Conservation (phyloP, 1,284 basidiomycete species). For the Ustilago lituana region DNA sequence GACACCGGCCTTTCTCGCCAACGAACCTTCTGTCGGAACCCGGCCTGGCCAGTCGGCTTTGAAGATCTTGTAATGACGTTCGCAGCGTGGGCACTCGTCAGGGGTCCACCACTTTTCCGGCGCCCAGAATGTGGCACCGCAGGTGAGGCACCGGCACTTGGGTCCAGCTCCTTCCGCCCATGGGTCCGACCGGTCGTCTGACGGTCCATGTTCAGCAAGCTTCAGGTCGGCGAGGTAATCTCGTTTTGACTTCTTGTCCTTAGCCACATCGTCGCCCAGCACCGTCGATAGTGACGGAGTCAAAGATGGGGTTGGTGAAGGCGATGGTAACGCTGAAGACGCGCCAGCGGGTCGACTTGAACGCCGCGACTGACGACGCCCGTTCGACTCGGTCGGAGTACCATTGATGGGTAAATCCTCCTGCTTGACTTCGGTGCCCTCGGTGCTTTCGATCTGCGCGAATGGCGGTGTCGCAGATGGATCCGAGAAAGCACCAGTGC, state of each 20-base stretch:
- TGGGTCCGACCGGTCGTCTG: constrained; percentile 47
- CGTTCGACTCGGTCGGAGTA: constrained; percentile 25
- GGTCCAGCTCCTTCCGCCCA: constrained; percentile 50
- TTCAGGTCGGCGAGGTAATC: constrained; percentile 41
- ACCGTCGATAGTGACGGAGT: constrained; percentile 27
- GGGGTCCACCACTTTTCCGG: constrained; percentile 66
- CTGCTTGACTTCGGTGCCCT: constrained; percentile 25
- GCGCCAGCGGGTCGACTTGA: constrained; percentile 24
- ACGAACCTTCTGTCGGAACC: constrained; percentile 36
- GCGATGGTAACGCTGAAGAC: constrained; percentile 34
- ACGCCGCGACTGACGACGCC: constrained; percentile 37
- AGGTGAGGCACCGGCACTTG: constrained; percentile 59
- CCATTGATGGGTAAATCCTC: constrained; percentile 16
- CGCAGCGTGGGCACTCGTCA: constrained; percentile 64
- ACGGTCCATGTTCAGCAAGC: constrained; percentile 47
- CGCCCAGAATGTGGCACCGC: constrained; percentile 60
- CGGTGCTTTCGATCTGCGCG: constrained; percentile 3
- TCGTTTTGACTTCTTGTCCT: constrained; percentile 40
- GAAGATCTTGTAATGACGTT: constrained; percentile 66
- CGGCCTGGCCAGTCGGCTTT: constrained; percentile 64
- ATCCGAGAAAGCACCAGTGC: constrained; percentile 72
- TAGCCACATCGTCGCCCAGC: constrained; percentile 18
- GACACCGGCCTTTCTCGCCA: constrained; percentile 36
- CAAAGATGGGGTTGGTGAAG: constrained; percentile 40
- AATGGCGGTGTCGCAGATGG: constrained; percentile 5